These are phyloP conservation scores for Telfairia occidentalis DNA, from an alignment of 331 rosid species.

Conservation along the genomic window DNA sequence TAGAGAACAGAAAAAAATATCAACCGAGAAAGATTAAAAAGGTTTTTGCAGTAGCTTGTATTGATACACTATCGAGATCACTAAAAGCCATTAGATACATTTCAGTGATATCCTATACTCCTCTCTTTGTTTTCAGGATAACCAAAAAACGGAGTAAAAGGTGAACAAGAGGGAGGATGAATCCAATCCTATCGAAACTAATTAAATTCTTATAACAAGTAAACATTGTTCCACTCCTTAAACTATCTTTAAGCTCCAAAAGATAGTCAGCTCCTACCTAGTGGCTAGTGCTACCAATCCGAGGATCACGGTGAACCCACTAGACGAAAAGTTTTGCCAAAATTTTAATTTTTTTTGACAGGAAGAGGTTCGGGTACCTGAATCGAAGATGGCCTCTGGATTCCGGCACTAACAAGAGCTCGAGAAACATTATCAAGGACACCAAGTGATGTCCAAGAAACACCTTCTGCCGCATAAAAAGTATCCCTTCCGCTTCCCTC, in stretches of 20 bases:
- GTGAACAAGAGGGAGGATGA: background rate
- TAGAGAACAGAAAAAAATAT: background rate
- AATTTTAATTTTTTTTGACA: background rate
- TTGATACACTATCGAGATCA: background rate
- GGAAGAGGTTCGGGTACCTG: slow-evolving; percentile 31
- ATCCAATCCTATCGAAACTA: background rate
- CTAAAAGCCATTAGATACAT: background rate
- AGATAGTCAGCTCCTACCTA: background rate
- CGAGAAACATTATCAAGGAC: slow-evolving; percentile 58
- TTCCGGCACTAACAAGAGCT: slow-evolving; percentile 50
- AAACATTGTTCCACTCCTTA: background rate
- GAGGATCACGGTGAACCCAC: background rate
- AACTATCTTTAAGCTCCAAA: background rate
- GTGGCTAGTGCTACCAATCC: background rate
- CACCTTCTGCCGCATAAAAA: slow-evolving; percentile 54
- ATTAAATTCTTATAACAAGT: background rate
- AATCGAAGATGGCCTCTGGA: slow-evolving; percentile 61
- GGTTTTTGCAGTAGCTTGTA: background rate
- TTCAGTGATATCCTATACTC: background rate
- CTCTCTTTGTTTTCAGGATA: background rate
- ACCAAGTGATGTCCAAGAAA: slow-evolving; percentile 67
- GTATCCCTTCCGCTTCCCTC: slow-evolving; percentile 39
- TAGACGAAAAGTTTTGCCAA: background rate
- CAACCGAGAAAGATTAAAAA: background rate
- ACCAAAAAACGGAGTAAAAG: background rate